A percentile compares a stretch with the other conserved stretches of the same genome.
Conservation (phyloP, 148 eudicot species). For the Drosera capensis region DNA sequence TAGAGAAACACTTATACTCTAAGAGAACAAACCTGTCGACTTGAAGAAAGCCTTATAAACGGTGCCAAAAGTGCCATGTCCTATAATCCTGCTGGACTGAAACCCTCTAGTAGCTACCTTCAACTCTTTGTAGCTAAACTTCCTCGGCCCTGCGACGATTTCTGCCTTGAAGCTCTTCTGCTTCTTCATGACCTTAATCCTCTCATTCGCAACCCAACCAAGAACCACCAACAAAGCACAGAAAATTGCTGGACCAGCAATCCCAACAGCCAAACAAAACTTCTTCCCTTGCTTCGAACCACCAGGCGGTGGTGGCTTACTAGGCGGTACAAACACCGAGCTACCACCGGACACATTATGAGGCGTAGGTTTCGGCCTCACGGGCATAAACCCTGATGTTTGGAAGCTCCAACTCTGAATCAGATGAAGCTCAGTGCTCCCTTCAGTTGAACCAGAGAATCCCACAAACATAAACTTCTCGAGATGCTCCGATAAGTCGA, state of each 20-base stretch:
- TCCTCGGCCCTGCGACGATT: slow-evolving; percentile 40
- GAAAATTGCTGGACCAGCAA: slow-evolving; percentile 37
- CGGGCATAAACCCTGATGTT: slow-evolving; percentile 34
- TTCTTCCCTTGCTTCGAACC: slow-evolving; percentile 13
- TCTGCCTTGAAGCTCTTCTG: slow-evolving; percentile 43
- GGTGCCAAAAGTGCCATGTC: slow-evolving; percentile 68
- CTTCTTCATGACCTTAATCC: slow-evolving; percentile 27
- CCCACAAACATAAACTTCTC: slow-evolving; percentile 60
- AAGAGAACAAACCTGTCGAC: background rate
- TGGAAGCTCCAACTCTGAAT: slow-evolving; percentile 52
- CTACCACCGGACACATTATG: slow-evolving; percentile 66
- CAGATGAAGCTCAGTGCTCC: slow-evolving; percentile 66
- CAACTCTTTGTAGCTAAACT: slow-evolving; percentile 56
- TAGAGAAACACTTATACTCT: background rate
- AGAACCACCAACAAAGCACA: slow-evolving; percentile 28
- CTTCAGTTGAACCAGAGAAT: slow-evolving; percentile 79
- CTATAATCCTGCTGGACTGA: slow-evolving; percentile 42
- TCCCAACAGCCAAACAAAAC: slow-evolving; percentile 47
- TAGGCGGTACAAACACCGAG: slow-evolving; percentile 20
- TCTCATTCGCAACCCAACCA: slow-evolving; percentile 27
- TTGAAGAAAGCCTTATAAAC: slow-evolving; percentile 57
- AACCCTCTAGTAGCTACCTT: slow-evolving; percentile 52
- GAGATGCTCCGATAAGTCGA: slow-evolving; percentile 40
- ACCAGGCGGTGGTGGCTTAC: slow-evolving; percentile 1
- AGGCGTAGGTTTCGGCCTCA: slow-evolving; percentile 21